Evolutionary conservation across 805 yeast genomes (phyloP).

Genomic region (Lipomyces orientalis): DNA sequence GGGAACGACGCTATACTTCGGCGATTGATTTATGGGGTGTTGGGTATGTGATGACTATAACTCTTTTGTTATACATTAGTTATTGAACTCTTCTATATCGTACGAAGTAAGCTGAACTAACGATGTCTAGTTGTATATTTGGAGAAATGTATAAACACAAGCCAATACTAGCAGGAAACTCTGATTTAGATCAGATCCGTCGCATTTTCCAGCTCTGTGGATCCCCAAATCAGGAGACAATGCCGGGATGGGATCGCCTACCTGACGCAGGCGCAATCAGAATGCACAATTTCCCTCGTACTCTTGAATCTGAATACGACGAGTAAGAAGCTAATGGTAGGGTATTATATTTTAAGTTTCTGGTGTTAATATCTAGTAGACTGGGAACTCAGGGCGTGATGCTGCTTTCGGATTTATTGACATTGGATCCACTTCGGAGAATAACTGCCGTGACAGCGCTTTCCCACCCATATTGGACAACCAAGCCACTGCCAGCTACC

Average conservation of each 20-base stretch:
- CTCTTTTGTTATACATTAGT: neutral
- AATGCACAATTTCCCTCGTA: constrained; percentile 27
- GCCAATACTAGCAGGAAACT: constrained; percentile 84
- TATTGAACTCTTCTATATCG: neutral
- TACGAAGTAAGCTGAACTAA: constrained; percentile 44
- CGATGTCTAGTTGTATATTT: constrained; percentile 66
- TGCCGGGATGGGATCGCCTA: constrained; percentile 87
- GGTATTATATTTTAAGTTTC: neutral
- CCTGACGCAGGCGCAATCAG: constrained; percentile 51
- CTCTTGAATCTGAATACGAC: constrained; percentile 53
- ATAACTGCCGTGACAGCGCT: constrained; percentile 81
- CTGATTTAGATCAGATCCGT: constrained; percentile 88
- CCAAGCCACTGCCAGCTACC: constrained; percentile 67
- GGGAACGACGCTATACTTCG: constrained; percentile 85
- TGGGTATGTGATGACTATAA: constrained; percentile 45
- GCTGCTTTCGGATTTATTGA: constrained; percentile 65
- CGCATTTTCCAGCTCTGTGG: constrained; percentile 83
- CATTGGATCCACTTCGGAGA: constrained; percentile 73
- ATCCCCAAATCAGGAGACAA: constrained; percentile 86
- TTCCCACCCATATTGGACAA: constrained; percentile 68
- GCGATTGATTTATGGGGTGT: constrained; percentile 98
- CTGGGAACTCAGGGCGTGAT: constrained; percentile 55
- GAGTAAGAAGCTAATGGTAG: constrained; percentile 46
- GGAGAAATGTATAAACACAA: constrained; percentile 83
- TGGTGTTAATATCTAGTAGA: neutral